phyloP scores from a whole-genome alignment of 805 yeast genomes.

The Candida railenensis region DNA sequence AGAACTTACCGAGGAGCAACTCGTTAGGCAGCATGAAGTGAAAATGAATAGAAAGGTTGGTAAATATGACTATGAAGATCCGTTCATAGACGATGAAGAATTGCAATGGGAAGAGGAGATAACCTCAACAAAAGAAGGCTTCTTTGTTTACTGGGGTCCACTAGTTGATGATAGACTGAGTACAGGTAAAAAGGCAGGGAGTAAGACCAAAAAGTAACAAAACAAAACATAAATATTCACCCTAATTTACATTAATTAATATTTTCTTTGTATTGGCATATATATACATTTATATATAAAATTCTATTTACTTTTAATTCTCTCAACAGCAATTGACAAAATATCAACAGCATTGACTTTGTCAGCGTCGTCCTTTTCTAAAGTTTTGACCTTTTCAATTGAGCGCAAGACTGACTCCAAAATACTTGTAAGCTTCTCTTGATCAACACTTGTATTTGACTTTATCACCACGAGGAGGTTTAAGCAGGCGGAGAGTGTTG shows the following conservation, averaged over 20 bases:
- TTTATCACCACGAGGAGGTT: slow-evolving; percentile 47
- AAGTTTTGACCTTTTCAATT: slow-evolving; percentile 21
- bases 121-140: slow-evolving; percentile 91
- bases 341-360: slow-evolving; percentile 31
- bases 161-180: slow-evolving; percentile 53
- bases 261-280: not conserved
- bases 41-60: slow-evolving; percentile 74
- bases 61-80: slow-evolving; percentile 88
- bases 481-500: slow-evolving; percentile 53
- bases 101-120: slow-evolving; percentile 90
- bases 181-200: slow-evolving; percentile 22
- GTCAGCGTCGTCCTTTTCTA: slow-evolving; percentile 7
- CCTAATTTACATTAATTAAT: not conserved
- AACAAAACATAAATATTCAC: not conserved
- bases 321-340: slow-evolving; percentile 32
- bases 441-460: slow-evolving; percentile 15
- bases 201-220: slow-evolving; percentile 24
- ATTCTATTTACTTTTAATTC: slow-evolving; percentile 18
- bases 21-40: slow-evolving; percentile 43
- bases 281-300: not conserved
- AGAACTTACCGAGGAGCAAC: slow-evolving; percentile 40
- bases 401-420: not conserved
- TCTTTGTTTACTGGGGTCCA: slow-evolving; percentile 93
- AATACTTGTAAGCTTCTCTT: slow-evolving; percentile 7
- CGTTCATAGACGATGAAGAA: slow-evolving; percentile 95